phyloP scores from a whole-genome alignment of 805 yeast genomes.

The Monosporozyma servazzii region DNA sequence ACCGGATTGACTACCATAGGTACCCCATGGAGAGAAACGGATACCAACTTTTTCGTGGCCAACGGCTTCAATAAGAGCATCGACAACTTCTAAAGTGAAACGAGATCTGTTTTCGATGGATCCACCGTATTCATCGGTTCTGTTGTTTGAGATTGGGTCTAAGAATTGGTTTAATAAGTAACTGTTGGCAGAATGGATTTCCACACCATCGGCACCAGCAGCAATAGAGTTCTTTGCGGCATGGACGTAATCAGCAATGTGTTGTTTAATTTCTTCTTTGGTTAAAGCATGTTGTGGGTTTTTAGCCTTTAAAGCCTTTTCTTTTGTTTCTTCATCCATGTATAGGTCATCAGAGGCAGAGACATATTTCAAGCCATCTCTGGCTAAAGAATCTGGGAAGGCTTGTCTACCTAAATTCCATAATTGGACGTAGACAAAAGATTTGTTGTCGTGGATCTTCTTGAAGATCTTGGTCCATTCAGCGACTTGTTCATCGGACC shows the following conservation, averaged over 20 bases:
- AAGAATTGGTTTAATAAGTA: slow-evolving; percentile 50
- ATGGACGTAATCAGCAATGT: slow-evolving; percentile 32
- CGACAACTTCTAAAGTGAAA: slow-evolving; percentile 39
- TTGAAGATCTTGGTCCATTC: too few species aligned
- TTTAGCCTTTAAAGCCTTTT: slow-evolving; percentile 27
- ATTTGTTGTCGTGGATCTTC: too few species aligned
- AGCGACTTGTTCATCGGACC: too few species aligned
- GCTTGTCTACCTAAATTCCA: slow-evolving; percentile 1
- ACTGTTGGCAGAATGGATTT: slow-evolving; percentile 65
- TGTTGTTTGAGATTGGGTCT: slow-evolving; percentile 36
- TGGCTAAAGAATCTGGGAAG: slow-evolving; percentile 18
- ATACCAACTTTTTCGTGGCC: slow-evolving; percentile 31
- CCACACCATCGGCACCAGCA: slow-evolving; percentile 50
- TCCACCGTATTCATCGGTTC: slow-evolving; percentile 50
- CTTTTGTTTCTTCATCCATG: slow-evolving; percentile 28
- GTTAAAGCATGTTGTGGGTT: slow-evolving; percentile 27
- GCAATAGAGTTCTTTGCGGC: slow-evolving; percentile 36
- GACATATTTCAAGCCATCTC: slow-evolving; percentile 31
- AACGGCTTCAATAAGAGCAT: slow-evolving; percentile 39
- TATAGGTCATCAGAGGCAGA: slow-evolving; percentile 34
- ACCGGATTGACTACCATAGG: slow-evolving; percentile 35
- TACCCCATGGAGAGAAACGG: slow-evolving; percentile 41
- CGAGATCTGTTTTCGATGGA: slow-evolving; percentile 41
- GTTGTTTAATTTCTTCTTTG: slow-evolving; percentile 29
- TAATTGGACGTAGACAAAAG: background rate